Evolutionary conservation across 768 basidiomycete species (phyloP), one percentile per base, ranked within the genome.

Genomic region (Collybia mongolica): DNA sequence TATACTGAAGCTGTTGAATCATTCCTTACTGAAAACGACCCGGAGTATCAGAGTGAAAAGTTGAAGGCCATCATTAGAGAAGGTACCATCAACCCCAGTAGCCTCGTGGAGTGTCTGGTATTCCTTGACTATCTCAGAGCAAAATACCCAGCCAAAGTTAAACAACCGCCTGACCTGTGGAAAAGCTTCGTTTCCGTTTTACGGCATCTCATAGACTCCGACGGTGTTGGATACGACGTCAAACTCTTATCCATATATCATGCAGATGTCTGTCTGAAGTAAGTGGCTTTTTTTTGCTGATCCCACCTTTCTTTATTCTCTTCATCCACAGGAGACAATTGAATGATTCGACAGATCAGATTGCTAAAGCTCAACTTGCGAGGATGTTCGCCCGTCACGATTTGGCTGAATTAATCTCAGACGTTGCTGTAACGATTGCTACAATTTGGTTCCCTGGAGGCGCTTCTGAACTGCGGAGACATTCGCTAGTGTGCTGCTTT

Each of bases 371-470:
- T 12, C 19, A 14, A 32, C 36, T 35, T 32, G 19, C 6, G 17
- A 26, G 14, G 18, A 32, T 32, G 44, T 28, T 19, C 11, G 4
- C 32, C 11, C 32, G 32, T 32, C 32, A 32, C 32, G 32, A 32
- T 32, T 32, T 32, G 6, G 44, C 44, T n/a, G 19, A 19, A 12
- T 35, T 44, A 18, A 44, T 44, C 29, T n/a, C 29, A 44, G 29
- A 45, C 8, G 44, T 35, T n/a, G 44, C 44, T 9, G 14, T 45
- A n/a, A 45, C 17, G 26, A n/a, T 45, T 45, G 18, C 44, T 24
- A 19, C 19, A 12, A 45, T n/a, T 14, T 45, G 44, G 44, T 32
- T 35, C 18, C 6, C 44, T 12, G 8, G 8, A 6, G 32, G 14
- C 11, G 32, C 32, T 12, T 32, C 32, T 14, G 32, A 32, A 12